Evolutionary conservation across 2,329 filamentous ascomycete species (phyloP).

Genomic region (Pseudocercospora eumusae): DNA sequence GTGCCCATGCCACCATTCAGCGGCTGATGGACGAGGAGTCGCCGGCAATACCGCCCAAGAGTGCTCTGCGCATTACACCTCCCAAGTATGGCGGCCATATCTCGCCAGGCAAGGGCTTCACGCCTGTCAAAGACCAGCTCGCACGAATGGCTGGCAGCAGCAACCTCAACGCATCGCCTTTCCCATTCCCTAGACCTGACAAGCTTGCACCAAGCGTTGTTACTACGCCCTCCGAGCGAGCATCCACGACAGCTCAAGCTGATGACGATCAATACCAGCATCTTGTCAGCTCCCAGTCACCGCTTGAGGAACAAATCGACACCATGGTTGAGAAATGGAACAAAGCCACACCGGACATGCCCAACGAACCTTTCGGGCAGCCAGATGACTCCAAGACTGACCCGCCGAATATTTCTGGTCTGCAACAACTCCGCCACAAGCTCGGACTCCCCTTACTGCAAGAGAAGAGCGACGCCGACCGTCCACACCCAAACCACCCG

Average conservation of each 20-base stretch:
- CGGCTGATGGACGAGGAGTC: conserved; percentile 14
- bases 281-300: not conserved
- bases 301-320: conserved; percentile 17
- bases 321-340: conserved; percentile 18
- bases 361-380: not conserved
- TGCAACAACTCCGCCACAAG: conserved; percentile 18
- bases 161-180: conserved; percentile 8
- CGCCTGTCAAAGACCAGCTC: not conserved
- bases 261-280: conserved; percentile 4
- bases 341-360: conserved; percentile 14
- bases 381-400: not conserved
- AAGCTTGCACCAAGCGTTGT: not conserved
- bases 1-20: conserved; percentile 9
- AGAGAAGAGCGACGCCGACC: conserved; percentile 10
- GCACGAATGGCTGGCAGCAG: not conserved
- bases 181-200: conserved; percentile 4
- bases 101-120: conserved; percentile 16
- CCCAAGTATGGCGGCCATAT: conserved; percentile 15
- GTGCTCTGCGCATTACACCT: conserved; percentile 5
- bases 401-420: not conserved
- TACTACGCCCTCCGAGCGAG: conserved; percentile 7
- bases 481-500: conserved; percentile 20
- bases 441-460: conserved; percentile 19
- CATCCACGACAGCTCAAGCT: not conserved
- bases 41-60: conserved; percentile 1